Base-by-base conservation (phyloP, 1,284 basidiomycete species). In the Puccinia polysora region DNA sequence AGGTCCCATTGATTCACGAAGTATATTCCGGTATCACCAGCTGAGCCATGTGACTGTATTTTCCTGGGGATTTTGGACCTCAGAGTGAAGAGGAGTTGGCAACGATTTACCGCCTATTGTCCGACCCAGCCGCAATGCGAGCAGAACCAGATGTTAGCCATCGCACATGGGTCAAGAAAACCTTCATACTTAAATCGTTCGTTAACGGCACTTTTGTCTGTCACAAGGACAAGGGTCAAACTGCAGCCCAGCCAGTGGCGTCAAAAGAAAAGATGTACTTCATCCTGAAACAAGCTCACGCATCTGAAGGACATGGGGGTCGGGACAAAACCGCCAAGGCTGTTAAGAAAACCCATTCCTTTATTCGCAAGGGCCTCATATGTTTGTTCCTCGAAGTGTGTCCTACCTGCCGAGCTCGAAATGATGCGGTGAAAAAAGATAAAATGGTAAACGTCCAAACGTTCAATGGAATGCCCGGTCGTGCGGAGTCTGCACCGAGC, bases 221-320 rank as follows among this genome's bases (percentile, higher is more conserved):
- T n/a, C 68, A 70, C 15, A 70, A 59, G 47, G 68, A 70, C 18
- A 70, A 70, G 32, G 68, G 68, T 18, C 68, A 70, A 43, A 50
- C 56, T 6, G 43, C 36, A 23, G 4, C 58, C 8, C 58, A 70
- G 32, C 68, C 68, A 25, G 58, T 70, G 20, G 68, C 68, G 1
- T 60, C 56, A 30, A 70, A 70, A 50, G 68, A 70, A 49, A 58
- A 70, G 32, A 70, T 70, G 68, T 70, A 70, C 58, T 70, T 53
- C 30, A 70, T 70, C 36, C 40, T 70, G 20, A 70, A 70, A 58
- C 55, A 70, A 40, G 68, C 68, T 6, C 68, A 70, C 18, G 68
- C 68, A 5, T 70, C 68, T 14, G 68, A 70, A 53, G 68, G 68
- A 20, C 68, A 70, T 53, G 68, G 68, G n/a, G 68, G 68, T 38